Evolutionary conservation across 331 rosid species (phyloP), one percentile per base, ranked within the genome.

Genomic region (Phaseolus coccineus): DNA sequence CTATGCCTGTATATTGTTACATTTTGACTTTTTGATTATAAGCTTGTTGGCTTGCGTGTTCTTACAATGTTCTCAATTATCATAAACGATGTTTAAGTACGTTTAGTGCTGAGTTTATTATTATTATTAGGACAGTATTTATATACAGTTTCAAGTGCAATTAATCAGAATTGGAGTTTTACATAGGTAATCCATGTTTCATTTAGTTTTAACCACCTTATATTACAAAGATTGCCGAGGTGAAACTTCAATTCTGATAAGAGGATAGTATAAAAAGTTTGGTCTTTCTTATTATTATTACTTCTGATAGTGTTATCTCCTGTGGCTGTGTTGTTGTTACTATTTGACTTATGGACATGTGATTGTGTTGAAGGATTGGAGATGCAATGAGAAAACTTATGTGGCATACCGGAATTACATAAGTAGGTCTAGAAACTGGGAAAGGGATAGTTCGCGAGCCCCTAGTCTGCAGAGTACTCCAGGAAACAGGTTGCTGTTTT

Each of bases 331-430:
- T 8, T 37, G 33, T 33, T 77, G 39, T 39, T 81, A 16, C 69
- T 4, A 47, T 48, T 30, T 69, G 3, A n/a, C 53, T 71, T 52
- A 6, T 55, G 28, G 72, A 16, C 10, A 3, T 9, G 51, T 79
- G 47, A 72, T 84, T 82, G 68, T 79, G 73, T 85, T 89, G 87
- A 85, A 95, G 99, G 99, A 90, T 55, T 95, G 99, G 99, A 89
- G 94, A 89, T 91, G 98, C 97, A 93, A 93, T 58, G 98, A 91
- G 50, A 95, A 87, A 84, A 97, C 97, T 14, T 95, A 95, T 14
- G 94, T 90, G 59, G 99, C 99, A 6, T 88, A 82, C 81, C 90
- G 97, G 53, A 95, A 90, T 80, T 95, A 75, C 87, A 89, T 93
- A 47, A 59, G 81, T 70, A 82, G 91, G 84, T 98, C 96, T 14